These are phyloP conservation scores for Ajuga chamaepitys DNA, from an alignment of 257 asterid genomes.

Conservation along the genomic window DNA sequence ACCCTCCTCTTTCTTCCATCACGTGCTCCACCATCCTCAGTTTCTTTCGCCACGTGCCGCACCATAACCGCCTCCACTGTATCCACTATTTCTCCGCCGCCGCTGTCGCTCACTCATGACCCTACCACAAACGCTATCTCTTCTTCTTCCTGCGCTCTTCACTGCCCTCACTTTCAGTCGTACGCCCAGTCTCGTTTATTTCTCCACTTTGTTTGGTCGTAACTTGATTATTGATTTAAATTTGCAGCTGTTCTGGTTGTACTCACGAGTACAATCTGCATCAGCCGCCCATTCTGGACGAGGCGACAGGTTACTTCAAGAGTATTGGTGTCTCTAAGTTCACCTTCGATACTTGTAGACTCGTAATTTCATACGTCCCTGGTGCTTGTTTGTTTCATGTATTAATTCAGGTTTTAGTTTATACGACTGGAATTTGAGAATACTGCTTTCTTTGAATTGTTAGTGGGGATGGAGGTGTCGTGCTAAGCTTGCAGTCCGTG, in stretches of 20 bases:
- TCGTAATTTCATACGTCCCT: constrained; percentile 31
- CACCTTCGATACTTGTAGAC: constrained; percentile 75
- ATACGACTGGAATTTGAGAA: not conserved
- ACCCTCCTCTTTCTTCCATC: constrained; percentile 31
- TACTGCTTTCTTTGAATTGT: not conserved
- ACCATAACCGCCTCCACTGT: constrained; percentile 15
- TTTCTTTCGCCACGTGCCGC: constrained; percentile 25
- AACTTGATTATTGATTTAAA: not conserved
- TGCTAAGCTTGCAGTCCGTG: constrained; percentile 89
- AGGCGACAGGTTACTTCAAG: constrained; percentile 55
- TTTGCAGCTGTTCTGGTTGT: constrained; percentile 93
- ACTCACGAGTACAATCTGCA: constrained; percentile 75
- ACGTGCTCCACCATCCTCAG: constrained; percentile 16
- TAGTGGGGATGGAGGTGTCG: constrained; percentile 99
- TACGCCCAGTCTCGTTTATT: constrained; percentile 8
- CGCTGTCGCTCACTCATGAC: constrained; percentile 13
- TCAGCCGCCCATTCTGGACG: constrained; percentile 58
- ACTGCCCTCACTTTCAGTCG: constrained; percentile 73
- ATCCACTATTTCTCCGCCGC: constrained; percentile 16
- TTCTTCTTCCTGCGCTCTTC: constrained; percentile 56
- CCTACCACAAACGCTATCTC: constrained; percentile 21
- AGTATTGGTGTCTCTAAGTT: constrained; percentile 52
- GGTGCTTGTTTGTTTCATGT: not conserved
- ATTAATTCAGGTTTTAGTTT: constrained; percentile 11
- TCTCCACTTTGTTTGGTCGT: not conserved